Evolutionary conservation across 306 rosid genomes (phyloP).

Genomic region (Gastrolobium villosum): DNA sequence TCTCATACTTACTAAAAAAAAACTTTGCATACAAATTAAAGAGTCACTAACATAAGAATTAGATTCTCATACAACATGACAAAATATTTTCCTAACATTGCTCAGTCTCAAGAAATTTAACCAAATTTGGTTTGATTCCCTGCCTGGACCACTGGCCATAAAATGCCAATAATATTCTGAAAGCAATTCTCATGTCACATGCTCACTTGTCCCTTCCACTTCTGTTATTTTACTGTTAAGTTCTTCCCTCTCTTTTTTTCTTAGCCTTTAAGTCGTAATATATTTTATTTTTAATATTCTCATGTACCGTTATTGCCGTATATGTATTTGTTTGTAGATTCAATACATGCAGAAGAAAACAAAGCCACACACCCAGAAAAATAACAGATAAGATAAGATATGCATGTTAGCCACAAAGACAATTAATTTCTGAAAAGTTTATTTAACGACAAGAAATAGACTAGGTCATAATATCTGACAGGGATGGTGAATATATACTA

Average conservation of each 20-base stretch:
- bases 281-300: slow-evolving; percentile 18
- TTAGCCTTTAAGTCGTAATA: neutral
- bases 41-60: too few species aligned
- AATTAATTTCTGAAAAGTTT: neutral
- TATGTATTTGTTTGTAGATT: neutral
- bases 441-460: neutral
- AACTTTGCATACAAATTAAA: too few species aligned
- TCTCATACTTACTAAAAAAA: too few species aligned
- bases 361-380: neutral
- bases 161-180: slow-evolving; percentile 18
- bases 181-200: neutral
- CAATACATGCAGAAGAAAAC: neutral
- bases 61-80: too few species aligned
- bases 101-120: neutral
- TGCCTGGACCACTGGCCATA: slow-evolving; percentile 22
- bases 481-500: too few species aligned
- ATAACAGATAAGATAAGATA: neutral
- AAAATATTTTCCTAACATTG: too few species aligned
- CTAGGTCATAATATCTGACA: too few species aligned
- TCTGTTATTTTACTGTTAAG: neutral
- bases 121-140: slow-evolving; percentile 13
- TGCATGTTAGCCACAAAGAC: slow-evolving; percentile 10
- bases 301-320: neutral
- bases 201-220: neutral
- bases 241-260: slow-evolving; percentile 10